Evolutionary conservation across 1,139 yeast species (phyloP), one percentile per base, ranked within the genome.

Genomic region (Candida sanyaensis): DNA sequence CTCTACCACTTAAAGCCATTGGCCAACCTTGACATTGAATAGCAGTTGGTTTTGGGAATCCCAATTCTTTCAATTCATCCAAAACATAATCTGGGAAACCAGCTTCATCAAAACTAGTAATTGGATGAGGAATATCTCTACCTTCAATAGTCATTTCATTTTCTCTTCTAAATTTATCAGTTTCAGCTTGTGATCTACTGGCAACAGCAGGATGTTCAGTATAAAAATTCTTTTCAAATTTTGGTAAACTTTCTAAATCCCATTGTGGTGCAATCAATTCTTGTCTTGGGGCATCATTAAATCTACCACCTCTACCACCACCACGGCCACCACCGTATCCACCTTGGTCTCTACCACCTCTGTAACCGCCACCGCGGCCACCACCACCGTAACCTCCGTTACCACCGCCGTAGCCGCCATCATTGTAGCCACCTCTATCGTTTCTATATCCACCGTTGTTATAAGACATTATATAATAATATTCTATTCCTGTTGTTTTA

Each of bases 21-120:
- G 99, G 99, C 99, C 99, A 93, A 75, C 99, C 99, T 77, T 95
- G 99, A 71, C 97, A 89, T 77, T 93, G 99, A 66, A 93, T 93
- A 56, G 90, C 90, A 50, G 99, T 93, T 61, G 99, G 99, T 56
- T 78, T 83, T 50, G 87, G 95, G 77, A 93, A 93, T 52, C 98
- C 98, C 73, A 89, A 93, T 52, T 86, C 85, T 74, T 88, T 83
- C 60, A 93, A 91, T 76, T 93, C 97, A 56, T 75, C 78, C 66
- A 93, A 79, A 40, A 93, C 98, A 65, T 93, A 92, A 59, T 84
- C 88, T 55, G 98, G 98, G 81, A 92, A 92, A 42, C 97, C 97
- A 64, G 96, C 96, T 76, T 93, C 98, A 58, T 93, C 97, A 63
- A 93, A 93, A 44, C 81, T 65, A 57, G 93, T 86, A 62, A 93